Percentiles rank a stretch among this genome's conserved stretches.
Conservation (phyloP, 179 eudicot species). For the Heliamphora ciliata region DNA sequence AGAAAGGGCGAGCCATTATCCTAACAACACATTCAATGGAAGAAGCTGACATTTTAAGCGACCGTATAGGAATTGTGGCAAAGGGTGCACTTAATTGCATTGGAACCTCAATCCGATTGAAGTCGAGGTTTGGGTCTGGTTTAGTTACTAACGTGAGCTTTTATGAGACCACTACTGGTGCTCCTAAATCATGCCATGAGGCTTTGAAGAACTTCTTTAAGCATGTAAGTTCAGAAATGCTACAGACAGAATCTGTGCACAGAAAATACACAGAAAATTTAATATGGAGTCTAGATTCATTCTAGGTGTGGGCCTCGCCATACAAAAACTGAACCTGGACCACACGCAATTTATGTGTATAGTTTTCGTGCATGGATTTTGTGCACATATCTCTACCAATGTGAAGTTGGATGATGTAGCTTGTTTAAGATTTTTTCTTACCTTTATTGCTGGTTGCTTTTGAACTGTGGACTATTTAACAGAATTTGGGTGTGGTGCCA, state of each 20-base stretch:
- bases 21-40: slow-evolving; percentile 97
- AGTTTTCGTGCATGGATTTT: too few species aligned
- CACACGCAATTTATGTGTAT: too few species aligned
- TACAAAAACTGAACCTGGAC: not conserved
- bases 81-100: slow-evolving; percentile 92
- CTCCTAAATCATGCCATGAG: slow-evolving; percentile 30
- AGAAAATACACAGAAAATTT: not conserved
- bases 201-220: slow-evolving; percentile 70
- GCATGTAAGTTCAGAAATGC: slow-evolving; percentile 30
- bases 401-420: not conserved
- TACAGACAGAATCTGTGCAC: not conserved
- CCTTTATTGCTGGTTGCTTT: slow-evolving; percentile 1
- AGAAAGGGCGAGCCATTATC: slow-evolving; percentile 74
- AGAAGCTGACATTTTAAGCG: slow-evolving; percentile 92
- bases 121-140: slow-evolving; percentile 88
- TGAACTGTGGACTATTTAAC: slow-evolving; percentile 23
- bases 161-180: slow-evolving; percentile 34
- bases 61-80: slow-evolving; percentile 88
- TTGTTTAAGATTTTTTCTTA: not conserved
- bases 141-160: slow-evolving; percentile 72
- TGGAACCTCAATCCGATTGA: slow-evolving; percentile 77
- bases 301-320: not conserved
- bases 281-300: not conserved
- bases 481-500: slow-evolving; percentile 67
- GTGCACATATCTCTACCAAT: too few species aligned